phyloP scores from a whole-genome alignment of 2,329 filamentous ascomycete species.

The Fusarium sp. region DNA sequence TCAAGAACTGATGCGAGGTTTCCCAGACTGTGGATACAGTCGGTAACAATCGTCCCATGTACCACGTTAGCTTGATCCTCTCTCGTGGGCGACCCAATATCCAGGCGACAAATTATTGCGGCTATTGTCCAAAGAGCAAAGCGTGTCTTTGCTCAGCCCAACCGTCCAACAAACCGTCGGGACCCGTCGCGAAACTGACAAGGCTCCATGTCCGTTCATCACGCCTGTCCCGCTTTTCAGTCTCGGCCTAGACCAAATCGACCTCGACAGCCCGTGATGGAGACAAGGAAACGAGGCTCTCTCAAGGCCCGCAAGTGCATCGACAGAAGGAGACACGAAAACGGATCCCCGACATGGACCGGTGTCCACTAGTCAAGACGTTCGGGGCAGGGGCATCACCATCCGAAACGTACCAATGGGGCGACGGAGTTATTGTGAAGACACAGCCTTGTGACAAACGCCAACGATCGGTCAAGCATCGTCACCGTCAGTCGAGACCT shows the following conservation, averaged over 20 bases:
- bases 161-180: conserved; percentile 32
- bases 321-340: neutral
- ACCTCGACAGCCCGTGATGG: conserved; percentile 14
- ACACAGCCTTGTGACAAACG: conserved; percentile 32
- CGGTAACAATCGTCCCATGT: conserved; percentile 21
- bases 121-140: conserved; percentile 28
- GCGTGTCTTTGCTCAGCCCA: conserved; percentile 2
- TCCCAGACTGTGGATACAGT: conserved; percentile 30
- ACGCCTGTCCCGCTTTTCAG: conserved; percentile 27
- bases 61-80: conserved; percentile 14
- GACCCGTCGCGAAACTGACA: conserved; percentile 24
- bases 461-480: conserved; percentile 19
- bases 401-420: conserved; percentile 39
- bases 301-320: neutral
- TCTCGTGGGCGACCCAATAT: conserved; percentile 1
- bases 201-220: conserved; percentile 27
- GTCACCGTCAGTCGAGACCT: neutral
- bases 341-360: conserved; percentile 13
- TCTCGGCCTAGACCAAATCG: conserved; percentile 31
- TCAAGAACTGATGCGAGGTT: conserved; percentile 27
- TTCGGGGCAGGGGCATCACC: conserved; percentile 18
- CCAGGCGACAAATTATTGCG: neutral
- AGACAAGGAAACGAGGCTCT: conserved; percentile 15
- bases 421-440: conserved; percentile 9
- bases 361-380: conserved; percentile 20